These are phyloP conservation scores for Hordeum pubiflorum DNA, from an alignment of 202 grass and related monocot species.

Conservation along the genomic window DNA sequence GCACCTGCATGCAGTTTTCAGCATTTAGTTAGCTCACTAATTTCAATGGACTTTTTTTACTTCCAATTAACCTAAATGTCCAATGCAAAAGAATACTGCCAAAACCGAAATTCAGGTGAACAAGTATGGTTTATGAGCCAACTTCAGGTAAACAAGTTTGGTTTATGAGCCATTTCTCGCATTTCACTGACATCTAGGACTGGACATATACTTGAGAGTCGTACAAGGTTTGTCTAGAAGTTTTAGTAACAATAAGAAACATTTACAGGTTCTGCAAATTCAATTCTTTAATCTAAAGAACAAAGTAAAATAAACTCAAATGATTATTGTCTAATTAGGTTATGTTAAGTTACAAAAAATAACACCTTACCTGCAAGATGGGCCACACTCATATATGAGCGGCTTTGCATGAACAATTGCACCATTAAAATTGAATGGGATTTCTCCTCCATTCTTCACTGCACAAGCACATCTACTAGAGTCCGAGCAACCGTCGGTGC, in stretches of 20 bases:
- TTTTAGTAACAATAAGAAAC: neutral
- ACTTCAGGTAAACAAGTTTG: neutral
- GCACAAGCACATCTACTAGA: slow-evolving; percentile 67
- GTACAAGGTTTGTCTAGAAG: neutral
- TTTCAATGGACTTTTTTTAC: neutral
- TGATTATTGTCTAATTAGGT: neutral
- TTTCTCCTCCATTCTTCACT: slow-evolving; percentile 73
- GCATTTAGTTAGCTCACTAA: neutral
- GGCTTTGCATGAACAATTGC: slow-evolving; percentile 67
- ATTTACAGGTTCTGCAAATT: neutral
- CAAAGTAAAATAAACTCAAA: neutral
- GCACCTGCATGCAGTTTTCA: slow-evolving; percentile 36
- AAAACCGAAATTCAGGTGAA: slow-evolving; percentile 12
- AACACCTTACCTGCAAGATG: slow-evolving; percentile 51
- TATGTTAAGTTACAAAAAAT: neutral
- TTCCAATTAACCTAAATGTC: slow-evolving; percentile 11
- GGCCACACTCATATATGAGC: slow-evolving; percentile 83
- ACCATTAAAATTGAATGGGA: slow-evolving; percentile 72
- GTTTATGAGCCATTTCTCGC: neutral
- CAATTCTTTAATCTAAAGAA: neutral
- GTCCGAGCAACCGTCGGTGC: slow-evolving; percentile 49
- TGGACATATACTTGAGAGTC: neutral
- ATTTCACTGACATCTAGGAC: neutral
- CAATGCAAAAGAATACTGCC: neutral
- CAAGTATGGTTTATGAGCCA: neutral